Percentiles rank a stretch among this genome's conserved stretches.
These are phyloP conservation scores for Botrytis paeoniae DNA, from an alignment of 2,329 filamentous ascomycete genomes.

Conservation along the genomic window DNA sequence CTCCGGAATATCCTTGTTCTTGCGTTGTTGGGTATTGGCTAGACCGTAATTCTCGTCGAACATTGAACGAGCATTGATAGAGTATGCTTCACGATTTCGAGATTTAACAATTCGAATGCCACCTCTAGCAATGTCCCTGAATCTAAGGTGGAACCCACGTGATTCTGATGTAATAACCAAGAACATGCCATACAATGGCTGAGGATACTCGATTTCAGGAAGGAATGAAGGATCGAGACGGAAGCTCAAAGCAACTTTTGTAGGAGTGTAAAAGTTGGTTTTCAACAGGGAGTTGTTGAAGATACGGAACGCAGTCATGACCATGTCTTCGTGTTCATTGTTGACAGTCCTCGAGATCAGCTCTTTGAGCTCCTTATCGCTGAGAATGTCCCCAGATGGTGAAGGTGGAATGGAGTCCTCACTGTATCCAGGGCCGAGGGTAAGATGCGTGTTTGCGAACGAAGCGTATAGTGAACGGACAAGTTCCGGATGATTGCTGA, in stretches of 20 bases:
- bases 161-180: slow-evolving; percentile 96
- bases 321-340: slow-evolving; percentile 97
- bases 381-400: slow-evolving; percentile 65
- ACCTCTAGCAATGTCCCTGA: slow-evolving; percentile 93
- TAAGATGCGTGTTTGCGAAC: slow-evolving; percentile 83
- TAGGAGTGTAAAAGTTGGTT: slow-evolving; percentile 93
- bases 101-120: slow-evolving; percentile 99
- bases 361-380: slow-evolving; percentile 69
- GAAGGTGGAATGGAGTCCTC: slow-evolving; percentile 54
- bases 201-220: slow-evolving; percentile 87
- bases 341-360: slow-evolving; percentile 74
- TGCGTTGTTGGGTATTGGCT: slow-evolving; percentile 96
- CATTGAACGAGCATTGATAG: slow-evolving; percentile 91
- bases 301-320: slow-evolving; percentile 92
- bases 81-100: slow-evolving; percentile 89
- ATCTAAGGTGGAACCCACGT: slow-evolving; percentile 93
- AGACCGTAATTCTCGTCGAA: slow-evolving; percentile 99
- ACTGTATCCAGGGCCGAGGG: slow-evolving; percentile 50
- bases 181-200: slow-evolving; percentile 97
- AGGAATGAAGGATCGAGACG: slow-evolving; percentile 86
- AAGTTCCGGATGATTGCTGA: slow-evolving; percentile 82
- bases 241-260: slow-evolving; percentile 97
- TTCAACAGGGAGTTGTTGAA: slow-evolving; percentile 94
- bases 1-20: slow-evolving; percentile 99
- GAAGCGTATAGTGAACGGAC: slow-evolving; percentile 86